Evolutionary conservation across 208 protist genomes (phyloP).

Genomic region (Herpetomonas samuelpessoai): DNA sequence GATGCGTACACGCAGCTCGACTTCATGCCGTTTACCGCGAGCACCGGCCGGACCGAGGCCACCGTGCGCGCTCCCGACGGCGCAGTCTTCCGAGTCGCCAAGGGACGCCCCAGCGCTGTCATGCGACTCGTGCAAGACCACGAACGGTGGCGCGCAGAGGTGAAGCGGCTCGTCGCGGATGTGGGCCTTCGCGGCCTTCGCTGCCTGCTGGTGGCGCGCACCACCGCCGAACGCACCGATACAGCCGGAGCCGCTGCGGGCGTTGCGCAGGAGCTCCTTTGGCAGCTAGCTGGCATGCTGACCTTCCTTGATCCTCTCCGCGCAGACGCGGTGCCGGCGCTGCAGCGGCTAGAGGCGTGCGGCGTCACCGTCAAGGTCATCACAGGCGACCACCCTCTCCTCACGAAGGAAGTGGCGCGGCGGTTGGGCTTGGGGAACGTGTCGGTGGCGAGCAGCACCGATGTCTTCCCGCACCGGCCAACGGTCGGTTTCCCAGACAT

Average conservation of each 20-base stretch:
- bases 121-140: constrained; percentile 34
- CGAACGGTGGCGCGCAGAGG: constrained; percentile 20
- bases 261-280: constrained; percentile 30
- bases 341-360: constrained; percentile 41
- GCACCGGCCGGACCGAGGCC: constrained; percentile 41
- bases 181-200: constrained; percentile 41
- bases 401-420: constrained; percentile 86
- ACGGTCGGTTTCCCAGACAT: constrained; percentile 3
- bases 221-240: background rate
- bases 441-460: constrained; percentile 23
- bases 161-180: constrained; percentile 34
- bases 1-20: constrained; percentile 51
- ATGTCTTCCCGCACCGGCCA: background rate
- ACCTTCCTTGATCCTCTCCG: constrained; percentile 88
- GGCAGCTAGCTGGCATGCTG: constrained; percentile 74
- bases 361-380: constrained; percentile 92
- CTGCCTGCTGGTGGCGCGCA: constrained; percentile 40
- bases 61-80: constrained; percentile 46
- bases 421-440: constrained; percentile 77
- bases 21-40: constrained; percentile 19
- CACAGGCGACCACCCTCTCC: constrained; percentile 77
- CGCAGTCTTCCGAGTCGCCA: constrained; percentile 52
- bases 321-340: constrained; percentile 17
- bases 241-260: background rate
- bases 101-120: constrained; percentile 63